phyloP scores from a whole-genome alignment of 2,329 filamentous ascomycete genomes.

The Cadophora sp. region DNA sequence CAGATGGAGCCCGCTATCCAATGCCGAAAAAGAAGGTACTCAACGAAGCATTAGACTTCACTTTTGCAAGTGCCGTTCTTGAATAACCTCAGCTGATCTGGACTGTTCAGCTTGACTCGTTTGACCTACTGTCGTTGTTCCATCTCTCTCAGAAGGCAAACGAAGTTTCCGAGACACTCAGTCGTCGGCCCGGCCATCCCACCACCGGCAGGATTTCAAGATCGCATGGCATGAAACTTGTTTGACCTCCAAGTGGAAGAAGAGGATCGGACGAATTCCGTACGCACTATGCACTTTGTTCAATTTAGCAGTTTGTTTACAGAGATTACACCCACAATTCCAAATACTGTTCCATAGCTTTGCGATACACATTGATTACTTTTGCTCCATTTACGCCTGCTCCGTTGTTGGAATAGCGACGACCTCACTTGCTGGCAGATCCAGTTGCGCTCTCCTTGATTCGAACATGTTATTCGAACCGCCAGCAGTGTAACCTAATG shows the following conservation, averaged over 20 bases:
- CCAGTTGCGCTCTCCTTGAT: neutral
- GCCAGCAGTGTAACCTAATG: neutral
- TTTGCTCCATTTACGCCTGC: too few relatives aligned
- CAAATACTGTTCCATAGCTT: too few relatives aligned
- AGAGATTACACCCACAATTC: too few relatives aligned
- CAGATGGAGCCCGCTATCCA: too few relatives aligned
- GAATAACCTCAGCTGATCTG: too few relatives aligned
- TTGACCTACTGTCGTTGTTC: too few relatives aligned
- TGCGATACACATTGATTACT: too few relatives aligned
- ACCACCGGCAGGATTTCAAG: neutral
- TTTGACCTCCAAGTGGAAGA: neutral
- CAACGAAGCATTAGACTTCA: too few relatives aligned
- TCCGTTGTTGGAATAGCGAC: neutral
- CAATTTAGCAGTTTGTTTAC: too few relatives aligned
- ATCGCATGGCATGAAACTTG: neutral
- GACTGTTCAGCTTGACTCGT: too few relatives aligned
- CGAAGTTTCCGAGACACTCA: neutral
- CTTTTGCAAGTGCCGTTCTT: too few relatives aligned
- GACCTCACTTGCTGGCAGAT: neutral
- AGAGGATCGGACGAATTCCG: neutral
- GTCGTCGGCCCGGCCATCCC: neutral
- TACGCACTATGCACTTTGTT: neutral
- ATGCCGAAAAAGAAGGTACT: too few relatives aligned
- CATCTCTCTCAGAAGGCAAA: neutral
- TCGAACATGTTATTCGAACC: neutral